A percentile compares a stretch with the other conserved stretches of the same genome.
These are phyloP conservation scores for Biscogniauxia mediterranea DNA, from an alignment of 2,329 filamentous ascomycete genomes.

Conservation along the genomic window DNA sequence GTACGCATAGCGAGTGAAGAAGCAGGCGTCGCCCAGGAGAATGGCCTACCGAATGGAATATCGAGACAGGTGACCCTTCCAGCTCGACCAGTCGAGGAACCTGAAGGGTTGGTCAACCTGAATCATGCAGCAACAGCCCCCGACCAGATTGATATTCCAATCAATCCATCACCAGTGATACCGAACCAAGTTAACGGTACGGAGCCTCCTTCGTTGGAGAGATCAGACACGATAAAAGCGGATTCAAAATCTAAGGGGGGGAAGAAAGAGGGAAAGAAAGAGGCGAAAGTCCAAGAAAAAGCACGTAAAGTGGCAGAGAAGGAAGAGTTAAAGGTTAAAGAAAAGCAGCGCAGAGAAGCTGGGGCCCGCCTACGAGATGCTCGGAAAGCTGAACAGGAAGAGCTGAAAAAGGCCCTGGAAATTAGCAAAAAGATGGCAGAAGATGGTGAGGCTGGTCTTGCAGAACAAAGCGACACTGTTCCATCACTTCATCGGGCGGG, in stretches of 20 bases:
- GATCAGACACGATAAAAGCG: constrained; percentile 30
- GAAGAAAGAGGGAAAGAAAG: constrained; percentile 72
- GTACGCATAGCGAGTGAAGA: constrained; percentile 55
- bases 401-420: constrained; percentile 58
- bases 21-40: constrained; percentile 53
- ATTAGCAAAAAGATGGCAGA: constrained; percentile 54
- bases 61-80: constrained; percentile 53
- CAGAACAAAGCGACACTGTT: constrained; percentile 47
- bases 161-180: constrained; percentile 31
- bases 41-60: constrained; percentile 46
- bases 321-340: constrained; percentile 43
- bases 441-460: constrained; percentile 55
- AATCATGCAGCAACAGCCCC: constrained; percentile 68
- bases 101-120: constrained; percentile 55
- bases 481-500: constrained; percentile 61
- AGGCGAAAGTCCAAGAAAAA: constrained; percentile 55
- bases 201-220: constrained; percentile 15
- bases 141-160: constrained; percentile 18
- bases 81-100: constrained; percentile 43
- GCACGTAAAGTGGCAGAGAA: constrained; percentile 46
- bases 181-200: constrained; percentile 28
- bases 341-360: constrained; percentile 42
- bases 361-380: constrained; percentile 36
- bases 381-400: constrained; percentile 49
- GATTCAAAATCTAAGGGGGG: constrained; percentile 54